Conservation (phyloP, 2,329 filamentous ascomycete species). For the Aurifilum marmelostoma region DNA sequence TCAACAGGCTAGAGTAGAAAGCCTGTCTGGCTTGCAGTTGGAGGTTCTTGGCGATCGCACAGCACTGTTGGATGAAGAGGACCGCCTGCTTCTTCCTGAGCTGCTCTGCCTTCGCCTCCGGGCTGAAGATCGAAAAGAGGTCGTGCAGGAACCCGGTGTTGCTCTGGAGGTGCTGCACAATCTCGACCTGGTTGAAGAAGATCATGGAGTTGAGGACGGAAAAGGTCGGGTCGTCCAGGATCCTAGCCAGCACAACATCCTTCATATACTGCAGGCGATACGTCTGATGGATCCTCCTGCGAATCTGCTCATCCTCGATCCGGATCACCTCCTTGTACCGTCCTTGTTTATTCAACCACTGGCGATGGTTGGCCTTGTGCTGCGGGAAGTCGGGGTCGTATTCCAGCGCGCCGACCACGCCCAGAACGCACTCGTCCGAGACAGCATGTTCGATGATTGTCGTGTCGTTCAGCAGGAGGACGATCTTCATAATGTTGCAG, state of each 20-base stretch:
- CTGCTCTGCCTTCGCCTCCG: constrained; percentile 57
- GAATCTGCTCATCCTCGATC: constrained; percentile 80
- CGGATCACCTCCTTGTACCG: constrained; percentile 95
- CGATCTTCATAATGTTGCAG: constrained; percentile 97
- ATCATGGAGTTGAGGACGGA: constrained; percentile 97
- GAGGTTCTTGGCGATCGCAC: constrained; percentile 89
- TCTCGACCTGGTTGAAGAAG: constrained; percentile 98
- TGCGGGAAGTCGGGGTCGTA: constrained; percentile 98
- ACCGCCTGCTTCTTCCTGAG: constrained; percentile 91
- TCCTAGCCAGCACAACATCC: constrained; percentile 95
- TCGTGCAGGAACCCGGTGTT: constrained; percentile 80
- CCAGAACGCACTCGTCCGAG: constrained; percentile 83
- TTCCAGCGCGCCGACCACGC: constrained; percentile 93
- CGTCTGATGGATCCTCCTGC: constrained; percentile 92
- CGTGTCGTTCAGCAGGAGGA: constrained; percentile 93
- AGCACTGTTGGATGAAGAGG: constrained; percentile 95
- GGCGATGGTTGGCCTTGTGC: constrained; percentile 95
- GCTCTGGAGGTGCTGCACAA: constrained; percentile 89
- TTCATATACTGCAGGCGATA: constrained; percentile 96
- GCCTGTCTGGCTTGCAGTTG: constrained; percentile 80
- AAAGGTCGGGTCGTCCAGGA: constrained; percentile 96
- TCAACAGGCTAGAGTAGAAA: constrained; percentile 88
- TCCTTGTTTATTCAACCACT: constrained; percentile 85
- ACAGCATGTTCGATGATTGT: constrained; percentile 93
- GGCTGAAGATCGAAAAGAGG: constrained; percentile 82